A percentile compares a stretch with the other conserved stretches of the same genome.
Conservation (phyloP, 371 early-diverging fungal genomes). For the Apophysomyces trapeziformis region DNA sequence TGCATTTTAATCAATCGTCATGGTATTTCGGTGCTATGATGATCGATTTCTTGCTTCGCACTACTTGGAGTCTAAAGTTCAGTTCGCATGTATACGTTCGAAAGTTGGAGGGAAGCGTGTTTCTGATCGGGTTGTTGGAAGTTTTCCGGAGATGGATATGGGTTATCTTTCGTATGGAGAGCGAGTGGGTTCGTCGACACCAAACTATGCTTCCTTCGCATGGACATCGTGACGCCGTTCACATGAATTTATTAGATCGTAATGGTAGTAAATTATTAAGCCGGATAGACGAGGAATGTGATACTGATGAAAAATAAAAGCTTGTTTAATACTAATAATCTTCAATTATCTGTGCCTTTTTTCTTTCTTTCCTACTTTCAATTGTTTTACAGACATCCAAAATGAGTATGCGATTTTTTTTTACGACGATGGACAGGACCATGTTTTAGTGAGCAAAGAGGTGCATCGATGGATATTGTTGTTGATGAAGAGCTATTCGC, state of each 20-base stretch:
- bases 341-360: neutral
- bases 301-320: conserved; percentile 2
- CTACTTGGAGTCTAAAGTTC: conserved; percentile 86
- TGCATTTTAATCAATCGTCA: conserved; percentile 63
- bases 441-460: too few relatives aligned
- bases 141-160: conserved; percentile 88
- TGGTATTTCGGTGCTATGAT: conserved; percentile 78
- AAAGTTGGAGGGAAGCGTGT: conserved; percentile 69
- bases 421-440: too few relatives aligned
- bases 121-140: conserved; percentile 80
- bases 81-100: conserved; percentile 73
- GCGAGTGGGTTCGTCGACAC: conserved; percentile 69
- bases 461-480: too few relatives aligned
- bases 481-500: too few relatives aligned
- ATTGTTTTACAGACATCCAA: too few relatives aligned
- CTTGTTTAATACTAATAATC: neutral
- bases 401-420: too few relatives aligned
- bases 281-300: conserved; percentile 13
- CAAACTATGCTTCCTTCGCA: conserved; percentile 33
- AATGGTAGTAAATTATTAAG: conserved; percentile 5
- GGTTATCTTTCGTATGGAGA: conserved; percentile 89
- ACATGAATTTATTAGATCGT: conserved; percentile 26
- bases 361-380: too few relatives aligned
- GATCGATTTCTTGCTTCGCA: conserved; percentile 80
- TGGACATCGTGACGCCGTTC: conserved; percentile 14